Percentiles rank a stretch among this genome's conserved stretches.
Conservation (phyloP, 495 filamentous ascomycete species). For the Tuber melanosporum region DNA sequence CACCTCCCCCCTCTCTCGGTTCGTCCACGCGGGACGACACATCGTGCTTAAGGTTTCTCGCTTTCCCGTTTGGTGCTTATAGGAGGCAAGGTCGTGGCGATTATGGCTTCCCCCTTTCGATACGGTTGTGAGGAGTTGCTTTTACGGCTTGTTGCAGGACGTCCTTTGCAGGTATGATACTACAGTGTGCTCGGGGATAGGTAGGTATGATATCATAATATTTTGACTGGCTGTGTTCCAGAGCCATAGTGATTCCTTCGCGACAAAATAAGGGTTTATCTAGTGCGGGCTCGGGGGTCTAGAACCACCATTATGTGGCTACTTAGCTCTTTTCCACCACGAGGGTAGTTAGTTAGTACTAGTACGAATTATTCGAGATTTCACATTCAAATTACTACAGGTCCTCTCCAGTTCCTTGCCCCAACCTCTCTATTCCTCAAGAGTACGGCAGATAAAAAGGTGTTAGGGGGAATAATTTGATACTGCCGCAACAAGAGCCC, state of each 20-base stretch:
- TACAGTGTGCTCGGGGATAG: background rate
- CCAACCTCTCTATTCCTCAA: background rate
- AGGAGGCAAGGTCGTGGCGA: background rate
- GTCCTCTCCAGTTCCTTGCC: background rate
- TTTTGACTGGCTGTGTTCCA: background rate
- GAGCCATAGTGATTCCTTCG: background rate
- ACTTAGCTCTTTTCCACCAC: too few relatives aligned
- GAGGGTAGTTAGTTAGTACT: background rate
- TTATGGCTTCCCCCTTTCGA: background rate
- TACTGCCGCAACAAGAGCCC: background rate
- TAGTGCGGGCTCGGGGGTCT: too few relatives aligned
- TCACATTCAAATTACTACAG: background rate
- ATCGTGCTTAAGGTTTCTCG: background rate
- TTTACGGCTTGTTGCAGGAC: background rate
- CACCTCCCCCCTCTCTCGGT: background rate
- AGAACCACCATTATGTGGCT: too few relatives aligned
- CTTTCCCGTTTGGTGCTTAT: background rate
- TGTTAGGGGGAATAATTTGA: background rate
- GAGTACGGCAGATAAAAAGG: background rate
- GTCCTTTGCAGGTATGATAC: background rate
- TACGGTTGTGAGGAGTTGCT: too few relatives aligned
- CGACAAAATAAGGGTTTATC: background rate
- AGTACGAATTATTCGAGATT: background rate
- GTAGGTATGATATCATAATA: background rate
- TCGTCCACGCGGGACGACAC: background rate